Base-by-base conservation (phyloP, 441 rosid genomes). In the Manihot esculenta region DNA sequence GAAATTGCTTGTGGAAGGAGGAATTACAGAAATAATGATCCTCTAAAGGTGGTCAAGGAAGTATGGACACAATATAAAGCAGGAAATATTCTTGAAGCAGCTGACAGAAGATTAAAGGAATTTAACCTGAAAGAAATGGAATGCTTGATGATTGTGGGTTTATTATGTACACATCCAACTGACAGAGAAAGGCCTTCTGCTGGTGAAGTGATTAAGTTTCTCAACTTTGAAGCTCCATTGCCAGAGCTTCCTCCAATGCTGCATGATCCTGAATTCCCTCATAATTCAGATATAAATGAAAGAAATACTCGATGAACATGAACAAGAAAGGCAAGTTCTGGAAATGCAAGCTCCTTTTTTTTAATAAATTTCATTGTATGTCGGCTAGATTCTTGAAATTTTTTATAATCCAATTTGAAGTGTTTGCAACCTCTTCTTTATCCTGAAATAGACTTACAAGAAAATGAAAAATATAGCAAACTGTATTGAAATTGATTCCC, bases 121-220 rank as follows among this genome's bases (percentile, higher is more conserved):
- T 70, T 70, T 42, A 49, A 70, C 9, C 10, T 1, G 15, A 38
- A 66, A 35, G 60, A 66, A 53, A 12, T 66, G 57, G 58, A 65
- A 18, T 30, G 69, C 23, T 49, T 65, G 57, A 48, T 65, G 57
- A 65, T 48, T 9, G 48, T 20, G 21, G 70, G 70, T 13, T 50
- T 66, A 7, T 13, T 18, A n/a, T 66, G 70, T n/a, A 13, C 60
- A 2, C 7, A 53, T 33, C 68, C 68, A 15, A 21, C 5, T 10
- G 59, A 23, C 20, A 41, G 23, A 1, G 50, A 59, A 49, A 70
- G 74, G 38, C 74, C 66, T 20, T 7, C 21, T 8, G 42, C 51
- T 3, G 27, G 20, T 35, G 50, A 17, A 24, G 67, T 49, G 17
- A 70, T 61, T 35, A 21, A 70, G 14, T 45, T 5, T 38, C 60